phyloP scores from a whole-genome alignment of 148 eudicot genomes.

The Mesembryanthemum crystallinum region DNA sequence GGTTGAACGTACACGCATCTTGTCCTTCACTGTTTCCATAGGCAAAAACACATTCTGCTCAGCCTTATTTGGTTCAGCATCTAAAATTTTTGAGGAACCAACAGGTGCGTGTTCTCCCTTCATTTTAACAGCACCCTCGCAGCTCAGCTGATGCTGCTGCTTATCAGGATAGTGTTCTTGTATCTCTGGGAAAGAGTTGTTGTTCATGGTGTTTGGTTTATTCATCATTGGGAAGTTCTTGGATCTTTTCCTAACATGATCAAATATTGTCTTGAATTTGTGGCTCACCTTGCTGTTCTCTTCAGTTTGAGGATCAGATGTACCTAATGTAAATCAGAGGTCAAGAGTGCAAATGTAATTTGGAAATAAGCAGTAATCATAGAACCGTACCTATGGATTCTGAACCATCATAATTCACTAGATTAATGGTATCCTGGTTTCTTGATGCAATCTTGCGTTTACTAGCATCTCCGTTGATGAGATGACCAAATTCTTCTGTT shows the following conservation, averaged over 20 bases:
- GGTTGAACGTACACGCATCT: constrained; percentile 13
- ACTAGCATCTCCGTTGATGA: constrained; percentile 17
- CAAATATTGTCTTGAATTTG: constrained; percentile 41
- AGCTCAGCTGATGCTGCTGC: constrained; percentile 14
- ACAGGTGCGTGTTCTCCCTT: constrained; percentile 6
- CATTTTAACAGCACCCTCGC: constrained; percentile 9
- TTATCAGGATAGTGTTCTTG: constrained; percentile 16
- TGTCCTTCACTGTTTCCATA: constrained; percentile 17
- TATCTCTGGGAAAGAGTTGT: constrained; percentile 16
- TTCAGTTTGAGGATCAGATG: constrained; percentile 30
- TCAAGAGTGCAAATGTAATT: constrained; percentile 1
- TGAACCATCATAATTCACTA: constrained; percentile 29
- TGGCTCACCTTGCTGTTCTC: constrained; percentile 31
- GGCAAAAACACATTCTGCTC: constrained; percentile 4
- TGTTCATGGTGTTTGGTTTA: constrained; percentile 28
- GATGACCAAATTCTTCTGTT: constrained; percentile 21
- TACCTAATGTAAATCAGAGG: constrained; percentile 26
- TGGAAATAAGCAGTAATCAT: not conserved
- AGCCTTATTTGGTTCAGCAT: constrained; percentile 14
- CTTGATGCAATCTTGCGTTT: constrained; percentile 15
- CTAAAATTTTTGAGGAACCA: constrained; percentile 12
- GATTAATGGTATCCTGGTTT: constrained; percentile 24
- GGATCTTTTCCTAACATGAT: constrained; percentile 54
- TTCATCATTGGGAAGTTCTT: constrained; percentile 44
- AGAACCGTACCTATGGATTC: constrained; percentile 26